These are phyloP conservation scores for Diaporthe sp. DNA, from an alignment of 2,329 filamentous ascomycete genomes.

Conservation along the genomic window DNA sequence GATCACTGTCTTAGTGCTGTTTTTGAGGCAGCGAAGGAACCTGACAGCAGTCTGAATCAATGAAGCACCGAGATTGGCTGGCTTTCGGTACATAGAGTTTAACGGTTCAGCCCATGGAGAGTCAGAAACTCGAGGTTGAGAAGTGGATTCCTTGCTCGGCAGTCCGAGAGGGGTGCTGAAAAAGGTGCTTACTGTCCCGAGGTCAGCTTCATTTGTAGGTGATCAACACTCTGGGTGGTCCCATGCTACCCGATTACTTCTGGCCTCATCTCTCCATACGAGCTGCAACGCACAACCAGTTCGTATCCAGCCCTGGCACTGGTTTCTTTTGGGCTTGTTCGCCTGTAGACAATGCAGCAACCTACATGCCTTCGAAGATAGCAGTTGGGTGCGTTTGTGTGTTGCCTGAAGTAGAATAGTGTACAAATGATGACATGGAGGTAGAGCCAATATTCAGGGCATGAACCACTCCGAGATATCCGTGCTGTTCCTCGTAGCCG, in stretches of 20 bases:
- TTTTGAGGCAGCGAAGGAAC: neutral
- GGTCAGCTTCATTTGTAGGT: neutral
- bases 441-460: neutral
- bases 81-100: neutral
- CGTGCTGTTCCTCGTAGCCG: neutral
- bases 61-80: neutral
- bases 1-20: too few species aligned
- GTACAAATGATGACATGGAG: neutral
- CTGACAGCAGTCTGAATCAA: neutral
- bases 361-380: neutral
- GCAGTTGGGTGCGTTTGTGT: neutral
- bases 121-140: neutral
- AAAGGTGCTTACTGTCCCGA: neutral
- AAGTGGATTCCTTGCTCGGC: neutral
- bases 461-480: neutral
- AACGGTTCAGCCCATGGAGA: neutral
- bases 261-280: conserved; percentile 5
- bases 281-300: neutral
- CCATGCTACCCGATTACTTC: neutral
- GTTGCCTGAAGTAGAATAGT: neutral
- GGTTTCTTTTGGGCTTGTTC: neutral
- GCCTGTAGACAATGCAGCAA: neutral
- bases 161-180: neutral
- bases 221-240: conserved; percentile 7
- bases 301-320: neutral